Base-by-base conservation (phyloP, 352 stramenopile species). In the Globisporangium uncinulatum region DNA sequence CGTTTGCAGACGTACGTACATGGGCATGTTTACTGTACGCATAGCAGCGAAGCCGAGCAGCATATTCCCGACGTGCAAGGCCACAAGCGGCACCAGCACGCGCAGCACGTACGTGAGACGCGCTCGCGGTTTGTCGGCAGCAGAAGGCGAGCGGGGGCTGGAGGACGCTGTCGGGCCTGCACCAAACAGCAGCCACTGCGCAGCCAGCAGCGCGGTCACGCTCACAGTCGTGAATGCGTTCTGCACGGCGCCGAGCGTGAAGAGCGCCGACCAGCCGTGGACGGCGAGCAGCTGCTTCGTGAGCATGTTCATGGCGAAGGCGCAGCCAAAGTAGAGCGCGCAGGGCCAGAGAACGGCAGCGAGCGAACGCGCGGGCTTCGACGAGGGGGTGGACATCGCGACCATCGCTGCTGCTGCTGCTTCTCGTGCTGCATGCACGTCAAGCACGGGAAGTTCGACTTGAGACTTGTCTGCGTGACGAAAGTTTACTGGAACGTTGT, bases 231-330 rank as follows among this genome's bases (percentile, higher is more conserved):
- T 87, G 63, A 90, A 87, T 20, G 70, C 52, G 55, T 84, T 86
- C 61, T 90, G 77, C 21, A 83, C 50, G 17, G 80, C 77, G 44
- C 71, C 80, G 31, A 90, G 66, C 29, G 80, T 56, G 70, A 83
- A 87, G 43, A 88, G 74, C 49, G 68, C 69, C 46, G 48, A 67
- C 77, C 77, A 90, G n/a, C 58, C 57, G 63, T 79, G 87, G 42
- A 65, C 71, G 47, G 80, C 86, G 59, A 90, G 51, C 29, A 90
- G 64, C 53, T 72, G 69, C 63, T 90, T 90, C 36, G 80, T 87
- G 51, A 90, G 75, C 63, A 90, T 74, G 61, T 88, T 90, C 80
- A 90, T 90, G 36, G 67, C 62, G 48, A 88, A 76, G 13, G 80
- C 84, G 64, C 77, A 87, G 29, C 67, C 45, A 31, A 90, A 74